These are phyloP conservation scores for Fusarium praegraminearum DNA, from an alignment of 2,329 filamentous ascomycete species.

Conservation along the genomic window DNA sequence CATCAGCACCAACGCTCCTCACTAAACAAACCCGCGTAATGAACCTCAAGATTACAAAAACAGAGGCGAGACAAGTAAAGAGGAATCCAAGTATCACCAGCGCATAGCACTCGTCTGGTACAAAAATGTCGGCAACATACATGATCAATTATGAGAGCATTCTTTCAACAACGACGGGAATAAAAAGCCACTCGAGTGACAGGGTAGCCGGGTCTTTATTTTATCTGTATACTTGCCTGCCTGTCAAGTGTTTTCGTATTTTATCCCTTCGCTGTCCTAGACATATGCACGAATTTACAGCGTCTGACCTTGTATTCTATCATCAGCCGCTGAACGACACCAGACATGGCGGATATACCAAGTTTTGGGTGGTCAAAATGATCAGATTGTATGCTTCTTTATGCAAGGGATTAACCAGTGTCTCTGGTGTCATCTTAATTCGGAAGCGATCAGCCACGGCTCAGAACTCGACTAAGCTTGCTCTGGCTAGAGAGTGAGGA, in stretches of 20 bases:
- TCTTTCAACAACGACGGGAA: background rate
- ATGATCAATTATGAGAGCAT: background rate
- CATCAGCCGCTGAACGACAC: background rate
- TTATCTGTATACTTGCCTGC: background rate
- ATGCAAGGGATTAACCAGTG: background rate
- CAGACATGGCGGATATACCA: background rate
- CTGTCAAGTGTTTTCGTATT: too few species aligned
- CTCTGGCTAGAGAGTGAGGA: too few species aligned
- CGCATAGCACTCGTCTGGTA: background rate
- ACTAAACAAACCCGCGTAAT: background rate
- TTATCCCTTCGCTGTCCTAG: background rate
- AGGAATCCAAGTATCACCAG: background rate
- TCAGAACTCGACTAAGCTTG: accelerated
- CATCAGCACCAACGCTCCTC: background rate
- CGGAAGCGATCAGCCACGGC: background rate
- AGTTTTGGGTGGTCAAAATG: background rate
- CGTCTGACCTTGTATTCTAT: background rate
- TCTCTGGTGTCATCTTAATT: background rate
- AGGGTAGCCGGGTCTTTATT: background rate
- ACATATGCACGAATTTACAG: background rate
- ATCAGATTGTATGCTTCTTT: background rate
- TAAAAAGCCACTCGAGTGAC: background rate
- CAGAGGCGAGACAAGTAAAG: background rate
- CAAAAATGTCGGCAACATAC: background rate
- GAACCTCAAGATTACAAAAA: background rate